A percentile compares a stretch with the other conserved stretches of the same genome.
Evolutionary conservation across 306 rosid species (phyloP).

Genomic region (Cucumis cinereus): DNA sequence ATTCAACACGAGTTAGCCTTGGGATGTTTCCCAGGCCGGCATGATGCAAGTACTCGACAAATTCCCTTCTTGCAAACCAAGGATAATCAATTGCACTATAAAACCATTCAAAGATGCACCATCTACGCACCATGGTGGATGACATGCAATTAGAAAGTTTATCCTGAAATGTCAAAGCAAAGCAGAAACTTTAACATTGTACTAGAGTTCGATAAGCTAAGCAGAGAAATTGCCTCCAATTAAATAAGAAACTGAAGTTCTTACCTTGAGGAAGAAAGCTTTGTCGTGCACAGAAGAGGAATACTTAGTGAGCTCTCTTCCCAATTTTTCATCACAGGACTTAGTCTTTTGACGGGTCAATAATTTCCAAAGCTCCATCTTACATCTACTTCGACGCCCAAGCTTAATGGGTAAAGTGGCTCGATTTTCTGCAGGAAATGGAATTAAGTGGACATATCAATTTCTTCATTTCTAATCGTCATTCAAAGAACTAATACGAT

Average conservation of each 20-base stretch:
- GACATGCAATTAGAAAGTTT: conserved; percentile 64
- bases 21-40: conserved; percentile 86
- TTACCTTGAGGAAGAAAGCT: conserved; percentile 30
- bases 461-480: conserved; percentile 24
- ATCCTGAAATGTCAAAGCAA: conserved; percentile 38
- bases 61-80: conserved; percentile 89
- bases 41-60: conserved; percentile 87
- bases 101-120: conserved; percentile 91
- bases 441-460: conserved; percentile 23
- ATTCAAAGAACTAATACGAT: conserved; percentile 34
- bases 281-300: conserved; percentile 20
- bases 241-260: neutral
- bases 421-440: conserved; percentile 28
- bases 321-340: conserved; percentile 27
- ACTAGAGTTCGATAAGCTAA: neutral
- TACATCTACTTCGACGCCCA: conserved; percentile 46
- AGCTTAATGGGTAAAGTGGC: conserved; percentile 34
- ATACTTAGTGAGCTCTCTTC: conserved; percentile 28
- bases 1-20: conserved; percentile 74
- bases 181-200: neutral
- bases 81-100: conserved; percentile 93
- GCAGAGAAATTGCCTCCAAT: neutral
- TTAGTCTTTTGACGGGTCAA: conserved; percentile 26
- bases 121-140: conserved; percentile 50
- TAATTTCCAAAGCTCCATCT: conserved; percentile 32